Percentiles rank a stretch among this genome's conserved stretches.
These are phyloP conservation scores for Mycena crocata DNA, from an alignment of 768 basidiomycete species.

Conservation along the genomic window DNA sequence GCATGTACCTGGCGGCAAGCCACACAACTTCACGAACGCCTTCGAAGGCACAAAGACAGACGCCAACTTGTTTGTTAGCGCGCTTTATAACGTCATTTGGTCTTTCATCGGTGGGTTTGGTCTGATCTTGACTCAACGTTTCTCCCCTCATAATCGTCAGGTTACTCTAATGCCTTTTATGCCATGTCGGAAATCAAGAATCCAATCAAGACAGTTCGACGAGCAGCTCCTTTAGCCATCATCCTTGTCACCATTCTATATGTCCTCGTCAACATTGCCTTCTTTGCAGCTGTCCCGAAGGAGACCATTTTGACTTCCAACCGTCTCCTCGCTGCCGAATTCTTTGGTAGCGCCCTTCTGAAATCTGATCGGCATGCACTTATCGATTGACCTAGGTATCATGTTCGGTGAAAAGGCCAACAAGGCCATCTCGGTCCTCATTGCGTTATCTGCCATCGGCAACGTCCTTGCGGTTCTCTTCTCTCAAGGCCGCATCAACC, in stretches of 20 bases:
- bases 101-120: conserved; percentile 27
- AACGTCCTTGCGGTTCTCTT: conserved; percentile 63
- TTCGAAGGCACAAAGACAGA: conserved; percentile 71
- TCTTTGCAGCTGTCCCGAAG: conserved; percentile 78
- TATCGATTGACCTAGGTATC: conserved; percentile 79
- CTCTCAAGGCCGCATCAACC: conserved; percentile 59
- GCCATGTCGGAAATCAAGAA: conserved; percentile 75
- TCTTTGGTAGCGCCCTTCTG: no score
- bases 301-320: conserved; percentile 62
- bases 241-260: conserved; percentile 67
- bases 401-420: conserved; percentile 61
- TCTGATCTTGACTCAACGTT: conserved; percentile 45
- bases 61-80: conserved; percentile 69
- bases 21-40: conserved; percentile 69
- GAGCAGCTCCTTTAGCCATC: conserved; percentile 75
- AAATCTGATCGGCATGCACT: conserved; percentile 64
- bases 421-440: conserved; percentile 67
- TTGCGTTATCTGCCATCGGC: conserved; percentile 72
- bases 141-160: conserved; percentile 43
- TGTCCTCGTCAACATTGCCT: conserved; percentile 76
- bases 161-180: conserved; percentile 80
- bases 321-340: conserved; percentile 62
- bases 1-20: conserved; percentile 62
- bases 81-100: conserved; percentile 78
- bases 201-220: conserved; percentile 75